phyloP scores from a whole-genome alignment of 192 early-diverging fungal species.

The Martensiomyces pterosporus region DNA sequence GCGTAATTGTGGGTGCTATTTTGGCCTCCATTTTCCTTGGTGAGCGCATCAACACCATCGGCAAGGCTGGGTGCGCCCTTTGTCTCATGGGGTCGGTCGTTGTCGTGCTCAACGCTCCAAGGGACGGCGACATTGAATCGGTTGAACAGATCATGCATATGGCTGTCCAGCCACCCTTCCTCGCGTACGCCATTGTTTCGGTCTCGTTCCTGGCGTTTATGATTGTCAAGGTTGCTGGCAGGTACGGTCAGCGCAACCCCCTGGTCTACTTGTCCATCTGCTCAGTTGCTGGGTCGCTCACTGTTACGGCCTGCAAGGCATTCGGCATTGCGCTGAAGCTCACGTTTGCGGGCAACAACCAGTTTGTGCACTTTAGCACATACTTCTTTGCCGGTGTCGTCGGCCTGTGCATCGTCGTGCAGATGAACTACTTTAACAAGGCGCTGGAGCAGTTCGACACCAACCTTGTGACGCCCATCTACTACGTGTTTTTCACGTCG shows the following conservation, averaged over 20 bases:
- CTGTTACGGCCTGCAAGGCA: slow-evolving; percentile 89
- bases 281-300: slow-evolving; percentile 91
- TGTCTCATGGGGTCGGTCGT: slow-evolving; percentile 86
- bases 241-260: slow-evolving; percentile 73
- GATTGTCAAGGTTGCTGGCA: slow-evolving; percentile 78
- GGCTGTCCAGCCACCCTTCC: slow-evolving; percentile 76
- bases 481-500: slow-evolving; percentile 95
- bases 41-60: slow-evolving; percentile 75
- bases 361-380: slow-evolving; percentile 84
- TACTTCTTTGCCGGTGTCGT: slow-evolving; percentile 84
- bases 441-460: slow-evolving; percentile 90
- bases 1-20: slow-evolving; percentile 85
- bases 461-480: slow-evolving; percentile 84
- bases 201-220: slow-evolving; percentile 61
- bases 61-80: slow-evolving; percentile 85
- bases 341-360: slow-evolving; percentile 90
- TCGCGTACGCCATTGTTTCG: slow-evolving; percentile 73
- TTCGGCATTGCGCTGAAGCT: slow-evolving; percentile 90
- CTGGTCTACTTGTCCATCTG: slow-evolving; percentile 93
- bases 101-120: slow-evolving; percentile 83
- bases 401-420: slow-evolving; percentile 77
- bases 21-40: slow-evolving; percentile 85
- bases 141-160: slow-evolving; percentile 82
- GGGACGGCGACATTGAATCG: slow-evolving; percentile 71
- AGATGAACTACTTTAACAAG: slow-evolving; percentile 99